These are phyloP conservation scores for Dryas integrifolia DNA, from an alignment of 331 rosid genomes.

Conservation along the genomic window DNA sequence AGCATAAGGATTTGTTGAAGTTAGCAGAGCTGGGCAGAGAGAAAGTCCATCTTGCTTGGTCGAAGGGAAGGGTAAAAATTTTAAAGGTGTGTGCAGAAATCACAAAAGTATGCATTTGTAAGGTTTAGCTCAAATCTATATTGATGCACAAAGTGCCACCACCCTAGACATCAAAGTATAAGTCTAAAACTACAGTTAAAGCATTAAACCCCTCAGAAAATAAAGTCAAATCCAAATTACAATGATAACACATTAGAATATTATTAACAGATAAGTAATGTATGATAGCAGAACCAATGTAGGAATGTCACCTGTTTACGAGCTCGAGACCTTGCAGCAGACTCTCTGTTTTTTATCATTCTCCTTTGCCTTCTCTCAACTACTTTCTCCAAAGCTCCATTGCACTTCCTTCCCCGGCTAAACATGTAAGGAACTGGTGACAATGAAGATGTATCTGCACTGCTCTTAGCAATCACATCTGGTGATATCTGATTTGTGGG, in stretches of 20 bases:
- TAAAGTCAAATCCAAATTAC: neutral
- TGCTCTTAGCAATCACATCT: slow-evolving; percentile 38
- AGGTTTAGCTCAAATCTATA: neutral
- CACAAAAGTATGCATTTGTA: neutral
- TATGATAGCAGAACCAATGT: neutral
- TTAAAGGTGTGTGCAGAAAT: neutral
- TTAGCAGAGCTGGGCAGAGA: neutral
- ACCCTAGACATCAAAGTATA: slow-evolving; percentile 1
- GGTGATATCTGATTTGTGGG: slow-evolving; percentile 55
- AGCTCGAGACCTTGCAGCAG: slow-evolving; percentile 97
- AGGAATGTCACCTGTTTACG: slow-evolving; percentile 78
- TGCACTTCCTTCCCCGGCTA: slow-evolving; percentile 59
- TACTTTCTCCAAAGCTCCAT: slow-evolving; percentile 64
- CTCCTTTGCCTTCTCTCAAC: slow-evolving; percentile 95
- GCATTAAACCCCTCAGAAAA: neutral
- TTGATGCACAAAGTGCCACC: slow-evolving; percentile 12
- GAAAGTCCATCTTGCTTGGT: neutral
- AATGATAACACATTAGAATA: neutral
- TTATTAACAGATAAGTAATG: neutral
- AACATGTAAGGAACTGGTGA: slow-evolving; percentile 75
- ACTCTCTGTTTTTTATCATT: slow-evolving; percentile 95
- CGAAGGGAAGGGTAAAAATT: neutral
- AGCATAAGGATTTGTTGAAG: neutral
- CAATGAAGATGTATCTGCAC: slow-evolving; percentile 36
- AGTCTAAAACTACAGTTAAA: slow-evolving; percentile 1